Percentiles rank a stretch among this genome's conserved stretches.
These are phyloP conservation scores for Triadica sebifera DNA, from an alignment of 345 rosid genomes.

Conservation along the genomic window DNA sequence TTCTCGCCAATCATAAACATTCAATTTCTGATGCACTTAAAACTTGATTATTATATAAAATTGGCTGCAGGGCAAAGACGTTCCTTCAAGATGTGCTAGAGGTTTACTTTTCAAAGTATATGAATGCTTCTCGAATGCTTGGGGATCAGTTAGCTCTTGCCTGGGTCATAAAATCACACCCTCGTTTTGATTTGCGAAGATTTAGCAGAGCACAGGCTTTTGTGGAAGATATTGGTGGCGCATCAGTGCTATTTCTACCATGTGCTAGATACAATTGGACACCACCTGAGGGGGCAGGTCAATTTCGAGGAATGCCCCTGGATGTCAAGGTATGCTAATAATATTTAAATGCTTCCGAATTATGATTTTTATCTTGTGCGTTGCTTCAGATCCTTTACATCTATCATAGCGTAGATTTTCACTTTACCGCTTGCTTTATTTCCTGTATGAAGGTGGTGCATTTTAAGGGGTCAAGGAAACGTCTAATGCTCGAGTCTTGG, in stretches of 20 bases:
- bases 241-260: slow-evolving; percentile 73
- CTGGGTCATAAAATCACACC: slow-evolving; percentile 59
- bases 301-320: slow-evolving; percentile 96
- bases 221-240: slow-evolving; percentile 49
- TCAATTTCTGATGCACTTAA: background rate
- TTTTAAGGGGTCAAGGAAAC: slow-evolving; percentile 96
- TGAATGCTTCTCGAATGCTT: slow-evolving; percentile 86
- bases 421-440: background rate
- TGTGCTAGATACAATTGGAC: slow-evolving; percentile 91
- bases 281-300: slow-evolving; percentile 98
- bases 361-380: background rate
- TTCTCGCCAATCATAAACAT: background rate
- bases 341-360: background rate
- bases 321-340: slow-evolving; percentile 67
- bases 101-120: slow-evolving; percentile 63
- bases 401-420: background rate
- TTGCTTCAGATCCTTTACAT: background rate
- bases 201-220: slow-evolving; percentile 63
- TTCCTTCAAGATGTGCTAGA: slow-evolving; percentile 63
- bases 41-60: background rate
- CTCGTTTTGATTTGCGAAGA: slow-evolving; percentile 63
- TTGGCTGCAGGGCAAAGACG: slow-evolving; percentile 58
- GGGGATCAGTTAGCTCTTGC: slow-evolving; percentile 92
- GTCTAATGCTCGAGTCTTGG: slow-evolving; percentile 97
- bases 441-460: slow-evolving; percentile 61